Base-by-base conservation (phyloP, 306 rosid species). In the Senna tora region DNA sequence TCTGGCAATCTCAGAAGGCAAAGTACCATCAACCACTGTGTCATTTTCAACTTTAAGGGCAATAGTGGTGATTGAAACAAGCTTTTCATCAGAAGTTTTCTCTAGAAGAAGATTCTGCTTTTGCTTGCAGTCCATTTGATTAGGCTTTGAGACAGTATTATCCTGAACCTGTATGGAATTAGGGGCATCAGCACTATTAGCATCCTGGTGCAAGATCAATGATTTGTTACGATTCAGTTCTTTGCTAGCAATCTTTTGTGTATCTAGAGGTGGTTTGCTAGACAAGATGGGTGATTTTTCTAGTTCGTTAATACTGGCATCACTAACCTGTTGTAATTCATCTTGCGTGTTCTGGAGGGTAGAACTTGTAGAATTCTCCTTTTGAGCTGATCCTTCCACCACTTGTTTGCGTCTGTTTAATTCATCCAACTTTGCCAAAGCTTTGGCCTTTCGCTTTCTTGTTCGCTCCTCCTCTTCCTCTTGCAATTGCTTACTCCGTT, bases 381-480 rank as follows among this genome's bases (percentile, higher is more conserved):
- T 75, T 66, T 77, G 82, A 59, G 43, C 78, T 62, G 87, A 83
- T 21, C 75, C 90, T 21, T 78, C 86, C 73, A 51, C 78, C 30
- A 76, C 75, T 77, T 72, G 81, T 33, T 87, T 70, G 47, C 89
- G 89, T 75, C 73, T 84, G 69, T 89, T 80, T 80, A 89, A 82
- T 80, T 90, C 98, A 66, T 93, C 96, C 75, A 90, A 80, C 72
- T 86, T 93, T 1, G 91, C 98, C 47, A 21, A 79, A 79, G 97
- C 96, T 84, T 85, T 88, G 47, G 90, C 96, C 78, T 38, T 81
- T 80, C 83, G 98, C 85, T 77, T 87, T 81, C 92, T 87, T 50
- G 60, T 86, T 45, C 92, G 81, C 69, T 90, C 97, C 84, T 90
- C 97, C 83, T 93, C 97, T 80, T 93, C 96, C 84, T 88, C 96